phyloP scores from a whole-genome alignment of 2,329 filamentous ascomycete genomes.

The Setomelanomma holmii region DNA sequence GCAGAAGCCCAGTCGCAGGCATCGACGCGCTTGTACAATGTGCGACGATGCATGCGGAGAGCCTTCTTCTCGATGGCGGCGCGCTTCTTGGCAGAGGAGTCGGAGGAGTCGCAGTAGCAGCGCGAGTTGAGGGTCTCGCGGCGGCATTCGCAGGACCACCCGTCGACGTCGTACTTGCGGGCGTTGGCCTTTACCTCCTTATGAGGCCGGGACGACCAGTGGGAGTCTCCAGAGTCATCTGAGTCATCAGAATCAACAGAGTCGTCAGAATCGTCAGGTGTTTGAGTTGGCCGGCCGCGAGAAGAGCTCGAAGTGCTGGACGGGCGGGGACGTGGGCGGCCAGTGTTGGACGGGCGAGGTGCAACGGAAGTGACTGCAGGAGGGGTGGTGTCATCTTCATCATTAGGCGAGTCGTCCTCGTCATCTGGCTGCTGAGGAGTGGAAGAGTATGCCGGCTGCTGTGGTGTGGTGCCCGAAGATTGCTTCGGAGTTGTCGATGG shows the following conservation, averaged over 20 bases:
- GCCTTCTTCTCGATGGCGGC: conserved; percentile 40
- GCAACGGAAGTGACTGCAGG: conserved; percentile 3
- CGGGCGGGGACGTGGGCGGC: neutral
- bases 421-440: conserved; percentile 7
- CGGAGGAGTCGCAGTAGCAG: conserved; percentile 31
- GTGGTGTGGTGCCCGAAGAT: conserved; percentile 4
- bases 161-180: conserved; percentile 35
- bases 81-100: conserved; percentile 27
- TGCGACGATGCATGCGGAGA: conserved; percentile 41
- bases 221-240: conserved; percentile 7
- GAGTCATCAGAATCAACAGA: conserved; percentile 6
- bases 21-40: conserved; percentile 36
- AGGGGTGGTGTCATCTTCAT: conserved; percentile 4
- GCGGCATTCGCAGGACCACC: conserved; percentile 40
- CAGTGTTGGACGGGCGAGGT: neutral
- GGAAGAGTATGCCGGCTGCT: conserved; percentile 1
- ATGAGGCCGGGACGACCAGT: conserved; percentile 13
- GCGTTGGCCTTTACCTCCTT: conserved; percentile 15
- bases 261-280: conserved; percentile 12
- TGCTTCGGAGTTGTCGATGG: conserved; percentile 3
- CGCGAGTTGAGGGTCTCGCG: conserved; percentile 26
- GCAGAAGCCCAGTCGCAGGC: conserved; percentile 47
- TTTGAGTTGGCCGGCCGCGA: conserved; percentile 4
- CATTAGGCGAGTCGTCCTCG: neutral
- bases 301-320: neutral